Conservation (phyloP, 768 basidiomycete genomes). For the Psilocybe tampanensis region DNA sequence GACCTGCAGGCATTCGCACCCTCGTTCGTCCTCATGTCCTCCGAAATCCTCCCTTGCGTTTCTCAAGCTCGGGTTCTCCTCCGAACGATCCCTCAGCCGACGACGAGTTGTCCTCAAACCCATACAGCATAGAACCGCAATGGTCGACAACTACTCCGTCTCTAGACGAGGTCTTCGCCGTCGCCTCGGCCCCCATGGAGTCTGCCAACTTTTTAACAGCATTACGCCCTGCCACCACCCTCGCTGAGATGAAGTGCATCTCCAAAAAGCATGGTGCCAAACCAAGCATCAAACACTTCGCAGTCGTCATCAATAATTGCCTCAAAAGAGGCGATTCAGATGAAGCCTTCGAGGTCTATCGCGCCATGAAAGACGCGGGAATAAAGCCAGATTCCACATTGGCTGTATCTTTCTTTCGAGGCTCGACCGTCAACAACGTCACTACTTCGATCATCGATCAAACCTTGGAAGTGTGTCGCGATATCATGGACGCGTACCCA, state of each 20-base stretch:
- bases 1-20: slow-evolving; percentile 31
- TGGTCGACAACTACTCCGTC: background rate
- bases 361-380: slow-evolving; percentile 42
- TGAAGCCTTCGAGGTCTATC: slow-evolving; percentile 53
- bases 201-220: slow-evolving; percentile 27
- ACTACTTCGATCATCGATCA: slow-evolving; percentile 48
- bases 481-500: slow-evolving; percentile 13
- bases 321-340: slow-evolving; percentile 37
- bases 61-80: background rate
- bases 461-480: slow-evolving; percentile 53
- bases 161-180: background rate
- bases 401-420: slow-evolving; percentile 55
- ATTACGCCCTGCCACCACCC: slow-evolving; percentile 40
- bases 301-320: slow-evolving; percentile 54
- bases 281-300: slow-evolving; percentile 51
- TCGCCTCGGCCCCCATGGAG: no score
- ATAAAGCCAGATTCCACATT: slow-evolving; percentile 51
- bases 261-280: slow-evolving; percentile 42
- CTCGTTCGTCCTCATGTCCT: slow-evolving; percentile 19
- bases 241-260: slow-evolving; percentile 44
- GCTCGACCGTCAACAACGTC: slow-evolving; percentile 40
- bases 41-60: slow-evolving; percentile 5
- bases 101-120: background rate
- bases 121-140: background rate
- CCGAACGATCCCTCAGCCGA: slow-evolving; percentile 10